Evolutionary conservation across 177 flowering plant species (phyloP).

Genomic region (Vitis hybrid): DNA sequence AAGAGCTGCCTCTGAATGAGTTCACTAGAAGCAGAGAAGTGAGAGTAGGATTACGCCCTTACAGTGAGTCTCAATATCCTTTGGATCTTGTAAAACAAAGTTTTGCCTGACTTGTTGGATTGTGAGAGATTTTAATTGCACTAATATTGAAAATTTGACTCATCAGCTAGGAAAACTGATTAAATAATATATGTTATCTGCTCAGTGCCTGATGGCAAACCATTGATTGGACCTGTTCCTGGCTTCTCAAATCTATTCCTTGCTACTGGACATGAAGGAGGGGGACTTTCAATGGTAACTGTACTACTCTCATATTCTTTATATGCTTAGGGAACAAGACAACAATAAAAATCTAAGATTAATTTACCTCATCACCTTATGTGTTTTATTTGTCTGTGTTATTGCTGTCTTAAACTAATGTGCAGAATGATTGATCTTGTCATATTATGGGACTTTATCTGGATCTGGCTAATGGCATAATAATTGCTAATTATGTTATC

Average conservation of each 20-base stretch:
- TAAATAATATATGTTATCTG: conserved; percentile 3
- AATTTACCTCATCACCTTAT: neutral
- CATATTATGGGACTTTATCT: neutral
- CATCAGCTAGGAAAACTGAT: neutral
- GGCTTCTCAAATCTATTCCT: conserved; percentile 61
- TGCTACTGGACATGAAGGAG: conserved; percentile 97
- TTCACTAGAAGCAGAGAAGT: conserved; percentile 44
- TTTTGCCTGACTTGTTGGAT: neutral
- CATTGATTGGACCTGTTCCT: conserved; percentile 86
- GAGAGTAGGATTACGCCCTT: conserved; percentile 88
- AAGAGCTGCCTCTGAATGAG: conserved; percentile 36
- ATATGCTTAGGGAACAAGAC: no score
- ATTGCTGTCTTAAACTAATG: neutral
- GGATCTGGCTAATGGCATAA: neutral
- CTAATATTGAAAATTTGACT: neutral
- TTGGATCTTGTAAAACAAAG: neutral
- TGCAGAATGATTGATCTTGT: neutral
- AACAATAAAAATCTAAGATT: no score
- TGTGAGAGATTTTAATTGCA: neutral
- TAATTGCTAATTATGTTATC: neutral
- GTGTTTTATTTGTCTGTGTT: neutral
- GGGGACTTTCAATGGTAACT: conserved; percentile 77
- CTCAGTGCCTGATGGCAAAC: conserved; percentile 91
- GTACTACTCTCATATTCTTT: conserved; percentile 5
- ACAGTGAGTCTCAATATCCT: conserved; percentile 50